Evolutionary conservation across 2,329 filamentous ascomycete genomes (phyloP), one percentile per base, ranked within the genome.

Genomic region (Aspergillus latus): DNA sequence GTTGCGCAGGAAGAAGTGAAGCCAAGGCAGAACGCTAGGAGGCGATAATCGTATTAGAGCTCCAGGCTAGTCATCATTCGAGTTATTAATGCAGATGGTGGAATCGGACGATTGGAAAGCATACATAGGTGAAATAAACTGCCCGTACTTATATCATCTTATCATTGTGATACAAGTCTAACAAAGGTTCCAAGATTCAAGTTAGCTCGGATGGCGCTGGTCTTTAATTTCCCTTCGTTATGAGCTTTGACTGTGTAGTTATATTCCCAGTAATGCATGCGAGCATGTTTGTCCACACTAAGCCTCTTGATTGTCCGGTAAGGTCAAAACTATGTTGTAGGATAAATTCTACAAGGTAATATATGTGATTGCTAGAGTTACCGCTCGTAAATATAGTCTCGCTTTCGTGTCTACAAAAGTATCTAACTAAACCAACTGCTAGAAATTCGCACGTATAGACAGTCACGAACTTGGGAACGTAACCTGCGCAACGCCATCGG

Each of bases 1-100:
- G 84, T 95, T 10, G 77, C 76, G 32, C 80, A 78, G n/a, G 85
- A 87, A 47, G 85, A 88, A 68, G 84, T 84, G 48, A 86, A 84
- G 66, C 82, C 82, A 32, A 72, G 79, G 60, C 76, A 78, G n/a
- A 72, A 70, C 59, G 68, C 71, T 16, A 69, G 74, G 61, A 78
- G 77, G 69, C 74, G 74, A 67, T 76, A 60, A 71, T 46, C 32
- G 28, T 28, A 15, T 46, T 36, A 44, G 16, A 36, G 7, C 2
- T 52, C 21, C 10, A 21, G 4, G 34, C 40, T 37, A 21, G 39
- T 13, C 49, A 26, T n/a, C 9, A 28, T 44, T 52, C 21, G 40
- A 52, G 30, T 49, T 15, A 39, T 16, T 26, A 50, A 13, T 44
- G 9, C 21, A 32, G 39, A 6, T n/a, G 34, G 49, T 13, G n/a